A percentile compares a stretch with the other conserved stretches of the same genome.
These are phyloP conservation scores for Cinchona pubescens DNA, from an alignment of 257 asterid genomes.

Conservation along the genomic window DNA sequence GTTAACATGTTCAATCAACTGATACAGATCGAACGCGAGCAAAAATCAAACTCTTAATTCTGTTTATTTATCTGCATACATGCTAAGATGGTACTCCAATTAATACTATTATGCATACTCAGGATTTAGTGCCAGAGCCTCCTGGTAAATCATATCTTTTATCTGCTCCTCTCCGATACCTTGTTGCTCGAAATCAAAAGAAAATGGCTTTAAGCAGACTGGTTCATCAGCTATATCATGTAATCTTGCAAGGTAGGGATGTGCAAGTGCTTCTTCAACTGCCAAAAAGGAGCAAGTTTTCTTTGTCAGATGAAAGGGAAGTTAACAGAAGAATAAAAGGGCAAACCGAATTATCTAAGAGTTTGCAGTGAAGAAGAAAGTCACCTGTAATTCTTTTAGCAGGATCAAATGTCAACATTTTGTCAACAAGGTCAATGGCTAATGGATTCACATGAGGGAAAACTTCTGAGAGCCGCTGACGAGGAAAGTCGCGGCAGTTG, in stretches of 20 bases:
- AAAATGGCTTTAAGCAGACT: conserved; percentile 54
- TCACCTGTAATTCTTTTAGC: conserved; percentile 82
- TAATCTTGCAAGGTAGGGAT: conserved; percentile 73
- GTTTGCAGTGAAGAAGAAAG: conserved; percentile 7
- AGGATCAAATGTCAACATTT: conserved; percentile 84
- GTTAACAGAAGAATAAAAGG: not conserved
- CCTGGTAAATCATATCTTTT: conserved; percentile 84
- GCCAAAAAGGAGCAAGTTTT: conserved; percentile 18
- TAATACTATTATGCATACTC: conserved; percentile 29
- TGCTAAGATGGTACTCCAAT: not conserved
- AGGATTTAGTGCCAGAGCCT: conserved; percentile 72
- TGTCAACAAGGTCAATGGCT: conserved; percentile 86
- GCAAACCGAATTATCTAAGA: not conserved
- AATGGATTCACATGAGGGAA: conserved; percentile 84
- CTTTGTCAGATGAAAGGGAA: conserved; percentile 2
- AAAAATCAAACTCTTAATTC: too few species aligned
- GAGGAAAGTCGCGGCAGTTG: conserved; percentile 81
- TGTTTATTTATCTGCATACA: conserved; percentile 1
- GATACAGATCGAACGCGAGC: not conserved
- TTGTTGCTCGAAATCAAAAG: conserved; percentile 76
- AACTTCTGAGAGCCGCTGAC: conserved; percentile 58
- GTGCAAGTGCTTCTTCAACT: conserved; percentile 86
- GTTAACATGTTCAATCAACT: not conserved
- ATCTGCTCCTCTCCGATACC: conserved; percentile 76
- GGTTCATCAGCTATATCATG: conserved; percentile 89